Conservation (phyloP, 2,329 filamentous ascomycete species). For the Ambrosiella cleistominuta region DNA sequence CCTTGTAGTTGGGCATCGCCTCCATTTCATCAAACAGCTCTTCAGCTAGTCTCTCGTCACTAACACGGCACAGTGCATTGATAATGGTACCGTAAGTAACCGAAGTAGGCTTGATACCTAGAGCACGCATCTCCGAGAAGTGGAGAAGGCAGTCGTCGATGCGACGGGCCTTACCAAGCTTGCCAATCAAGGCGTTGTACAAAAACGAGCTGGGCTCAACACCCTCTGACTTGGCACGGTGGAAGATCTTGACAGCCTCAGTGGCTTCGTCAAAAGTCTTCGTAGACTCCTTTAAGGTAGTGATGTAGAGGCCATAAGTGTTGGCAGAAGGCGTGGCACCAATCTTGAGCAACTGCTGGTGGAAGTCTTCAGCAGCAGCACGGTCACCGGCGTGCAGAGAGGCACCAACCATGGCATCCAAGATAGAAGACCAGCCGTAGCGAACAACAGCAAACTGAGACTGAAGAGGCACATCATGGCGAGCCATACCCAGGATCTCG, state of each 20-base stretch:
- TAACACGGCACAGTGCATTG: conserved; percentile 91
- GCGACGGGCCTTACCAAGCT: conserved; percentile 90
- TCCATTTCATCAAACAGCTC: conserved; percentile 99
- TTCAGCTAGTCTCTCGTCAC: conserved; percentile 92
- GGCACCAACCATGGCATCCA: conserved; percentile 91
- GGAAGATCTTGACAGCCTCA: conserved; percentile 94
- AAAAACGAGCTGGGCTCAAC: conserved; percentile 93
- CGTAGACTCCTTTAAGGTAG: conserved; percentile 90
- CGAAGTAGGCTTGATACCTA: conserved; percentile 85
- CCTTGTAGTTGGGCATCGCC: conserved; percentile 96
- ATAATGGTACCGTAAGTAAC: conserved; percentile 98
- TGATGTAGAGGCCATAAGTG: conserved; percentile 96
- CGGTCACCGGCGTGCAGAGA: conserved; percentile 73
- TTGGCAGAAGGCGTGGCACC: conserved; percentile 86
- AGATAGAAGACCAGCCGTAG: conserved; percentile 90
- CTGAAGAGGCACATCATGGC: conserved; percentile 70
- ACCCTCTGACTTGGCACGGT: conserved; percentile 79
- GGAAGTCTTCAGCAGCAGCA: conserved; percentile 64
- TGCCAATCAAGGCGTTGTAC: conserved; percentile 96
- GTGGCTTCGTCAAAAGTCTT: conserved; percentile 97
- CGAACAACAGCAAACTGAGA: conserved; percentile 73
- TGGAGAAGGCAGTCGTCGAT: conserved; percentile 98
- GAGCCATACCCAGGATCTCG: conserved; percentile 78
- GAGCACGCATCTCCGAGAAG: conserved; percentile 89
- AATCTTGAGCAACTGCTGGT: conserved; percentile 81